These are phyloP conservation scores for Dillenia suffruticosa DNA, from an alignment of 164 flowering plant species.

Conservation along the genomic window DNA sequence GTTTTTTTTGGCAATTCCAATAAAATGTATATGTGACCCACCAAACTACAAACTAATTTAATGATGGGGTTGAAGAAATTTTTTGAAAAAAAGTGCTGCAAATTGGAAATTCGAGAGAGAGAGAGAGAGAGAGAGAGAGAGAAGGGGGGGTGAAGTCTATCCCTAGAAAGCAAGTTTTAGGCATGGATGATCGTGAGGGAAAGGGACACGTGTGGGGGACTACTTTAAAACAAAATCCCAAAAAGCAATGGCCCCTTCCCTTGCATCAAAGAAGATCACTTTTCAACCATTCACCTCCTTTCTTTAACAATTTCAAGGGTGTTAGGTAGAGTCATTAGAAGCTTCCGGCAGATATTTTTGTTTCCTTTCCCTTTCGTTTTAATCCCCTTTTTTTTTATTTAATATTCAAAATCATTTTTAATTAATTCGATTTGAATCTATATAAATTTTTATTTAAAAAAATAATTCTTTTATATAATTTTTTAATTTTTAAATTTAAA, in stretches of 20 bases:
- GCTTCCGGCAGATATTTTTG: constrained; percentile 44
- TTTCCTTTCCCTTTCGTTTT: neutral
- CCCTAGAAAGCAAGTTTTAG: neutral
- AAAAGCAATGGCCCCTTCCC: constrained; percentile 15
- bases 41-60: no score
- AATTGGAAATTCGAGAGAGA: no score
- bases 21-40: no score
- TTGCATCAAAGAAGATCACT: constrained; percentile 16
- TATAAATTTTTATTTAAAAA: neutral
- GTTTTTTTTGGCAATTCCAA: no score
- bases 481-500: neutral
- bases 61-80: no score
- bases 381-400: neutral
- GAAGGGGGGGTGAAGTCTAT: neutral
- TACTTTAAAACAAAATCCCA: constrained; percentile 10
- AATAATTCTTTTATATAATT: neutral
- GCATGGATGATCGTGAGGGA: constrained; percentile 4
- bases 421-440: no score
- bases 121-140: no score
- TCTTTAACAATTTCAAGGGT: constrained; percentile 35
- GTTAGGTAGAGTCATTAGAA: constrained; percentile 69
- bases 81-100: no score
- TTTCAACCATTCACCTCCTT: constrained; percentile 29
- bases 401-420: no score
- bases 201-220: constrained; percentile 4